Conservation (phyloP, 169 alveolate species). For the Fabrea salina region DNA sequence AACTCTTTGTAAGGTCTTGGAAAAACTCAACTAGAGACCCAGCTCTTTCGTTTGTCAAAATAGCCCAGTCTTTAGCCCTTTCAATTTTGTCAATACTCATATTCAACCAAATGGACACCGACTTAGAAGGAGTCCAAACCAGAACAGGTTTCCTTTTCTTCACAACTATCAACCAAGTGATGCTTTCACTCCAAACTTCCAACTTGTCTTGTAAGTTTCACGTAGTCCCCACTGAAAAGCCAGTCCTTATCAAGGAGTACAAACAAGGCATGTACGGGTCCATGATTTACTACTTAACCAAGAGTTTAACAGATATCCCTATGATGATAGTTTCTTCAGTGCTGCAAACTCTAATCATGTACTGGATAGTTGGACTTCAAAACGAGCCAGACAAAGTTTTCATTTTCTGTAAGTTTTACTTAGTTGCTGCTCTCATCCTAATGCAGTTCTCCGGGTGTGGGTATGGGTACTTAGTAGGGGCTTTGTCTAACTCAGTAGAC, state of each 20-base stretch:
- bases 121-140: neutral
- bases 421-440: neutral
- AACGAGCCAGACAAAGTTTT: neutral
- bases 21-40: neutral
- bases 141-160: neutral
- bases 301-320: neutral
- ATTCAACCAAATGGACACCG: neutral
- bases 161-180: neutral
- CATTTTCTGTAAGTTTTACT: neutral
- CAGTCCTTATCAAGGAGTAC: neutral
- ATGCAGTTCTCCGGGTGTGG: neutral
- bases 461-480: neutral
- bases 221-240: neutral
- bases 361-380: constrained; percentile 12
- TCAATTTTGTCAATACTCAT: neutral
- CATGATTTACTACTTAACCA: neutral
- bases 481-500: neutral
- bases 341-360: neutral
- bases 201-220: neutral
- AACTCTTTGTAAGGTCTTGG: neutral
- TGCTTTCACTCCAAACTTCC: neutral
- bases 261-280: neutral
- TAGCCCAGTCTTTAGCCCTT: neutral
- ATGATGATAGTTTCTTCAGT: neutral
- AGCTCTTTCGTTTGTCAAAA: too few relatives aligned